Evolutionary conservation across 164 flowering plant genomes (phyloP).

Genomic region (Magnolia changhungtana): DNA sequence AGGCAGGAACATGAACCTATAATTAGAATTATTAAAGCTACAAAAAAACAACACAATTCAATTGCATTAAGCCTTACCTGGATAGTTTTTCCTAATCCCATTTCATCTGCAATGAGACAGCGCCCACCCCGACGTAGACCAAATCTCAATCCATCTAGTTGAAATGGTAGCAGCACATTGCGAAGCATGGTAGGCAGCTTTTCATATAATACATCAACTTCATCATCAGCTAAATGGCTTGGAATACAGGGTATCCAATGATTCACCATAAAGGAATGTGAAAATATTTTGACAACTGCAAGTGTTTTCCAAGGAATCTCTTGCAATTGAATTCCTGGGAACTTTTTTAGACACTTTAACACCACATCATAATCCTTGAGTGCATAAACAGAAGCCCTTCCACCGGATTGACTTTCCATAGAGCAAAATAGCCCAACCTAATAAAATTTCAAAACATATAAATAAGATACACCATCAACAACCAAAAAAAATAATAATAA

Average conservation of each 20-base stretch:
- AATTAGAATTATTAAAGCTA: not conserved
- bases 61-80: constrained; percentile 48
- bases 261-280: constrained; percentile 49
- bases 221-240: constrained; percentile 69
- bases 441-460: constrained; percentile 2
- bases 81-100: constrained; percentile 97
- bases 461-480: not conserved
- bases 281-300: constrained; percentile 58
- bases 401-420: constrained; percentile 62
- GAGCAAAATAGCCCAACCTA: constrained; percentile 64
- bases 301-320: constrained; percentile 73
- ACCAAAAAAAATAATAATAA: not conserved
- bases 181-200: constrained; percentile 55
- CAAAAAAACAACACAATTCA: not conserved
- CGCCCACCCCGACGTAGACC: constrained; percentile 86
- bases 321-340: constrained; percentile 48
- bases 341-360: constrained; percentile 51
- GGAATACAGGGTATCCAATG: constrained; percentile 85
- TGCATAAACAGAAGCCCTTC: constrained; percentile 63
- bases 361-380: constrained; percentile 65
- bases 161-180: constrained; percentile 73
- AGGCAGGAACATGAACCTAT: not conserved
- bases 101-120: constrained; percentile 98
- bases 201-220: constrained; percentile 56
- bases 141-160: constrained; percentile 79